phyloP scores from a whole-genome alignment of 306 rosid genomes.

The Pyrus betulifolia region DNA sequence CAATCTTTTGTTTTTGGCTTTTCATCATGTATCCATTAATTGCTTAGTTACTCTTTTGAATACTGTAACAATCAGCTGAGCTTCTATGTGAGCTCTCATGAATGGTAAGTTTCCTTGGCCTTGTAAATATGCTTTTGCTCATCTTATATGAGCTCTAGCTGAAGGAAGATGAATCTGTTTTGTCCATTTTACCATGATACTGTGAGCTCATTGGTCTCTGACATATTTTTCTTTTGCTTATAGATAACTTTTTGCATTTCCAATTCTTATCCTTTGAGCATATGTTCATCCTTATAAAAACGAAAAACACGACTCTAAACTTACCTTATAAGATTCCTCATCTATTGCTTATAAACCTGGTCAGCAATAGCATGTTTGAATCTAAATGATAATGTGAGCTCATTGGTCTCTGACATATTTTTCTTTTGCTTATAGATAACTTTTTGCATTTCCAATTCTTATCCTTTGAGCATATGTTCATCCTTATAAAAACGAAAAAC shows the following conservation, averaged over 20 bases:
- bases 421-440: not conserved
- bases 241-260: not conserved
- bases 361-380: not conserved
- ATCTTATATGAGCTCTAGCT: not conserved
- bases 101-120: not conserved
- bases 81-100: not conserved
- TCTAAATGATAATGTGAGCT: no score
- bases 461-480: not conserved
- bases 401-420: not conserved
- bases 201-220: not conserved
- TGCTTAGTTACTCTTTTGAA: not conserved
- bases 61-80: not conserved
- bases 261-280: not conserved
- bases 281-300: not conserved
- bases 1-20: not conserved
- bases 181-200: not conserved
- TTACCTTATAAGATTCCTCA: not conserved
- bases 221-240: not conserved
- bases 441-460: not conserved
- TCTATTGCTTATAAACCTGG: not conserved
- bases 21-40: not conserved
- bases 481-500: not conserved
- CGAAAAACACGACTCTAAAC: not conserved
- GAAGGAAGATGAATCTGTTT: not conserved
- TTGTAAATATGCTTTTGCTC: not conserved